Evolutionary conservation across 768 basidiomycete species (phyloP).

Genomic region (Tylopilus rubrobrunneus): DNA sequence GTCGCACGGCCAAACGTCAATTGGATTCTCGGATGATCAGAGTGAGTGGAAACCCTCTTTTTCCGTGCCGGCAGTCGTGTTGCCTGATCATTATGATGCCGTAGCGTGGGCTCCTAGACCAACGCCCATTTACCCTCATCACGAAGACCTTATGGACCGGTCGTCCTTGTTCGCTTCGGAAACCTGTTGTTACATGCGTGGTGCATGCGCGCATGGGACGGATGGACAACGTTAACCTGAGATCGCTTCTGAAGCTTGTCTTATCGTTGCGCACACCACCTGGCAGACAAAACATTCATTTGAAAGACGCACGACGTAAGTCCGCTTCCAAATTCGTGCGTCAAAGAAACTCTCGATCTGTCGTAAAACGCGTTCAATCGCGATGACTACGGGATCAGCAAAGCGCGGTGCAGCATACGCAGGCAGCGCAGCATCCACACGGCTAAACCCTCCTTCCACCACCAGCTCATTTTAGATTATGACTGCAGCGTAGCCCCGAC

Average conservation of each 20-base stretch:
- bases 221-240: neutral
- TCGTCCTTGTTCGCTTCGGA: conserved; percentile 1
- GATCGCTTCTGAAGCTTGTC: conserved; percentile 8
- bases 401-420: neutral
- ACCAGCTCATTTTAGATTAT: neutral
- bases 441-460: neutral
- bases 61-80: neutral
- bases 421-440: neutral
- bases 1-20: neutral
- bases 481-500: neutral
- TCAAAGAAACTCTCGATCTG: neutral
- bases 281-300: neutral
- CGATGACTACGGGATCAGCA: conserved; percentile 15
- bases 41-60: conserved; percentile 1
- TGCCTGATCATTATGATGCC: neutral
- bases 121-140: conserved; percentile 4
- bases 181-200: neutral
- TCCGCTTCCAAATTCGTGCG: conserved; percentile 7
- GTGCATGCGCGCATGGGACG: neutral
- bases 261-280: neutral
- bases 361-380: conserved; percentile 5
- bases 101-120: conserved; percentile 1
- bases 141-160: neutral
- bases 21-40: neutral
- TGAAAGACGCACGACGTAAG: conserved; percentile 1